Evolutionary conservation across 441 rosid genomes (phyloP).

Genomic region (Pelargonium fulgidum): DNA sequence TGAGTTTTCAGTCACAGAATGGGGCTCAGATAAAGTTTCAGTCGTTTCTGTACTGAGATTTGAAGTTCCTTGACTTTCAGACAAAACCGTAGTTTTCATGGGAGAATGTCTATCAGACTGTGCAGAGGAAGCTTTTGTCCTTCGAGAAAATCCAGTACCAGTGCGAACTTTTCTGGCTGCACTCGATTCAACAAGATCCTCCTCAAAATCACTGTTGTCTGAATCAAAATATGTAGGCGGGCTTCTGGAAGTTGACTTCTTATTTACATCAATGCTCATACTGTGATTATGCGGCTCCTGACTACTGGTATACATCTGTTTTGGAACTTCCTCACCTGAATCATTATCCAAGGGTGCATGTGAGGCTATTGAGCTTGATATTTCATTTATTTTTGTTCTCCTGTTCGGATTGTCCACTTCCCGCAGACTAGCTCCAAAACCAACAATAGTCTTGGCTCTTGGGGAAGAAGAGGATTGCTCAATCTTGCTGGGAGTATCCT

Average conservation of each 20-base stretch:
- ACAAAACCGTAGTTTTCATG: no score
- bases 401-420: constrained; percentile 26
- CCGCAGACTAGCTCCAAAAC: constrained; percentile 23
- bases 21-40: constrained; percentile 19
- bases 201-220: constrained; percentile 36
- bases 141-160: constrained; percentile 38
- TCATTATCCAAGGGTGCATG: constrained; percentile 30
- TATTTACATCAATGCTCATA: constrained; percentile 25
- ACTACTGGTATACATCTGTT: constrained; percentile 22
- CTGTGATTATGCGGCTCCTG: constrained; percentile 27
- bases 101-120: neutral
- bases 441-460: constrained; percentile 14
- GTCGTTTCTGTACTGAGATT: constrained; percentile 17
- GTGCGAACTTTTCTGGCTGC: constrained; percentile 25
- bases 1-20: constrained; percentile 20
- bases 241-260: constrained; percentile 26
- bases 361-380: constrained; percentile 25
- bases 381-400: constrained; percentile 26
- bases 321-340: constrained; percentile 31
- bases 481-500: constrained; percentile 23
- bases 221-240: constrained; percentile 31
- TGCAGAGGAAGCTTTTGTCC: neutral
- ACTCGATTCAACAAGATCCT: constrained; percentile 30
- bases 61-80: neutral
- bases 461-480: constrained; percentile 25